Conservation (phyloP, 1,284 basidiomycete species). For the Moesziomyces sp. region DNA sequence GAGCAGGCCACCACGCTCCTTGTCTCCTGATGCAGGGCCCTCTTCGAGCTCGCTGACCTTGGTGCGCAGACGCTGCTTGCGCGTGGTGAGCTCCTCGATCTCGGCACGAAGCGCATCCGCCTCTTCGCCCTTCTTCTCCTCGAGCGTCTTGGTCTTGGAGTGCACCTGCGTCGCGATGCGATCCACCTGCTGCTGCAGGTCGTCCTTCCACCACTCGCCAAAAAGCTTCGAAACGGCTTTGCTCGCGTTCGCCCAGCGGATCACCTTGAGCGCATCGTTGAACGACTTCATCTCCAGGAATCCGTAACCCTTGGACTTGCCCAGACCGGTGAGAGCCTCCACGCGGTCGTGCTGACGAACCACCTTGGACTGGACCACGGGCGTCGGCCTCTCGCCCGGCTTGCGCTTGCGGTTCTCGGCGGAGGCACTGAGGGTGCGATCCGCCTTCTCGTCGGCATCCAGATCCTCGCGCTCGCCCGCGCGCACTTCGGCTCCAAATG, state of each 20-base stretch:
- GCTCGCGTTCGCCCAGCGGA: conserved; percentile 96
- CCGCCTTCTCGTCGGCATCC: conserved; percentile 78
- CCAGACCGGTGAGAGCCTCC: conserved; percentile 85
- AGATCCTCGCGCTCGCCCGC: conserved; percentile 75
- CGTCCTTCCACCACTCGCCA: conserved; percentile 58
- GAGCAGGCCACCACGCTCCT: conserved; percentile 61
- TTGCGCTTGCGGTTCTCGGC: conserved; percentile 65
- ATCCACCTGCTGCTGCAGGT: conserved; percentile 48
- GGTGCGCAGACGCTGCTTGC: conserved; percentile 50
- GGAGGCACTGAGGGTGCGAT: conserved; percentile 53
- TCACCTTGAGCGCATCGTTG: conserved; percentile 86
- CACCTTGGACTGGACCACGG: conserved; percentile 85
- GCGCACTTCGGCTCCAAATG: conserved; percentile 84
- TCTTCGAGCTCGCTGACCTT: conserved; percentile 51
- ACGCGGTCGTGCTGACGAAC: conserved; percentile 86
- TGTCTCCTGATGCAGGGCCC: conserved; percentile 24
- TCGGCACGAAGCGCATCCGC: conserved; percentile 19
- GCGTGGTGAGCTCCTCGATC: conserved; percentile 40
- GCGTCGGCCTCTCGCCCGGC: conserved; percentile 72
- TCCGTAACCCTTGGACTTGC: conserved; percentile 90
- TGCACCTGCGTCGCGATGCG: conserved; percentile 46
- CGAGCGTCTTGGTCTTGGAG: conserved; percentile 26
- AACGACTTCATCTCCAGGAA: conserved; percentile 91
- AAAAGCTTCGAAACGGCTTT: conserved; percentile 46
- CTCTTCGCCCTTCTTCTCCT: conserved; percentile 28